Evolutionary conservation across 2,329 filamentous ascomycete genomes (phyloP).

Genomic region (Pseudogymnoascus sp.): DNA sequence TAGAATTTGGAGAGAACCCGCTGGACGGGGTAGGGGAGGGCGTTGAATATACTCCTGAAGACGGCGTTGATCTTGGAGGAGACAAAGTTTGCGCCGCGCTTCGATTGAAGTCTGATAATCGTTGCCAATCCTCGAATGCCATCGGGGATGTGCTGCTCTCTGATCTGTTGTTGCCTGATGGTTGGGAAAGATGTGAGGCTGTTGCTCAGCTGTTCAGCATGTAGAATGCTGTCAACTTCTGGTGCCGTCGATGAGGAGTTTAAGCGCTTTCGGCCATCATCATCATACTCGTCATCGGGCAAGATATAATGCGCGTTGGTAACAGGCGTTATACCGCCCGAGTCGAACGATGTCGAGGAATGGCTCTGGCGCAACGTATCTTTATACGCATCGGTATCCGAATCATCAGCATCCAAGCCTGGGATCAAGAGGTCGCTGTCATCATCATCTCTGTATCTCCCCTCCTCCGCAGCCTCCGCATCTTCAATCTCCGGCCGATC

Average conservation of each 20-base stretch:
- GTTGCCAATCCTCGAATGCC: slow-evolving; percentile 37
- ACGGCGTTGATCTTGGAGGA: slow-evolving; percentile 13
- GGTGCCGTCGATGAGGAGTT: slow-evolving; percentile 26
- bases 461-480: slow-evolving; percentile 33
- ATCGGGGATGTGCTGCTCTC: slow-evolving; percentile 28
- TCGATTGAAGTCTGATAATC: slow-evolving; percentile 31
- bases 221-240: neutral
- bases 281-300: slow-evolving; percentile 36
- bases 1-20: slow-evolving; percentile 38
- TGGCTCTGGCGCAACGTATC: slow-evolving; percentile 13
- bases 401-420: slow-evolving; percentile 36
- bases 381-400: slow-evolving; percentile 31
- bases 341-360: slow-evolving; percentile 23
- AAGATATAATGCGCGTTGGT: slow-evolving; percentile 25
- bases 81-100: slow-evolving; percentile 17
- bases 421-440: slow-evolving; percentile 41
- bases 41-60: slow-evolving; percentile 32
- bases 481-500: slow-evolving; percentile 53
- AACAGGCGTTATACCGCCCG: slow-evolving; percentile 28
- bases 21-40: slow-evolving; percentile 47
- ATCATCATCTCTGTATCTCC: slow-evolving; percentile 49
- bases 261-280: slow-evolving; percentile 19
- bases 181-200: slow-evolving; percentile 58
- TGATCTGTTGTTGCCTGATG: slow-evolving; percentile 33
- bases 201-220: slow-evolving; percentile 35